Evolutionary conservation across 2,329 filamentous ascomycete genomes (phyloP).

Genomic region (Monilinia polystroma): DNA sequence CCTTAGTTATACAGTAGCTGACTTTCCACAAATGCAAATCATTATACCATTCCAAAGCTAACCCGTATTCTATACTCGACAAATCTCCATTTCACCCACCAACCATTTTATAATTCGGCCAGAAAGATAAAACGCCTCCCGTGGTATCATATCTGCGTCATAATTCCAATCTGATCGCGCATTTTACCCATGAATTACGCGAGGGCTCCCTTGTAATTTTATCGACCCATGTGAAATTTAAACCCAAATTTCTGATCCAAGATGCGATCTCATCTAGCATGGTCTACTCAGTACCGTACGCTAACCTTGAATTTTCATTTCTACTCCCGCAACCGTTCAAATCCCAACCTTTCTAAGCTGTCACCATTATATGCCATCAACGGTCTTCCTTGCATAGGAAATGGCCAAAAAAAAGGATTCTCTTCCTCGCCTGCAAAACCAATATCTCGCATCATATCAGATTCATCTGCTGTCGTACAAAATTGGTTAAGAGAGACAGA

Average conservation of each 20-base stretch:
- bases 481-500: slow-evolving; percentile 33
- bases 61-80: neutral
- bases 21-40: neutral
- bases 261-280: neutral
- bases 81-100: neutral
- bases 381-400: slow-evolving; percentile 37
- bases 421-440: slow-evolving; percentile 20
- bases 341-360: slow-evolving; percentile 2
- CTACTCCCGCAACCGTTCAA: neutral
- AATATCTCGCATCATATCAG: slow-evolving; percentile 40
- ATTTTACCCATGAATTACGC: neutral
- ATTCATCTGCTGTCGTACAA: slow-evolving; percentile 30
- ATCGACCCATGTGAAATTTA: neutral
- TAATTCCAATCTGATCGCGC: neutral
- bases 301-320: neutral
- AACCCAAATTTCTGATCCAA: neutral
- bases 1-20: neutral
- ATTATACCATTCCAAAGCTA: too few species aligned
- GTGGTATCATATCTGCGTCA: slow-evolving; percentile 5
- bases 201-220: neutral
- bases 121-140: slow-evolving; percentile 17
- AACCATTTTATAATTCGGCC: neutral
- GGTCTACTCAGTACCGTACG: too few species aligned
- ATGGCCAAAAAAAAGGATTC: slow-evolving; percentile 38
- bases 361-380: slow-evolving; percentile 25